A percentile compares a stretch with the other conserved stretches of the same genome.
Evolutionary conservation across 768 basidiomycete species (phyloP).

Genomic region (Kwoniella heveanensis): DNA sequence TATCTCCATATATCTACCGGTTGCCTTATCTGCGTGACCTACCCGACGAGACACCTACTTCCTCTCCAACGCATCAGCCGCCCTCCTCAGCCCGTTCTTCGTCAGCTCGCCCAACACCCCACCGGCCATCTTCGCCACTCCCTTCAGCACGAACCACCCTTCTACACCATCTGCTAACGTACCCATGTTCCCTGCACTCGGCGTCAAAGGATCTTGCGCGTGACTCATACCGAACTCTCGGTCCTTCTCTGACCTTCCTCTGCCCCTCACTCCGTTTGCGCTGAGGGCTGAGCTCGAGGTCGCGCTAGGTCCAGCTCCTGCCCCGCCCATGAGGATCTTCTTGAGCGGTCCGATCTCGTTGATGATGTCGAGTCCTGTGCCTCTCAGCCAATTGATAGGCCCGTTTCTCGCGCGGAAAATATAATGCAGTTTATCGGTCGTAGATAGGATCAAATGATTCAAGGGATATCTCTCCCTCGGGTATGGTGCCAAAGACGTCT

Average conservation of each 20-base stretch:
- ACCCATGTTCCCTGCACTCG: conserved; percentile 36
- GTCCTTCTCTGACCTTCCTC: conserved; percentile 10
- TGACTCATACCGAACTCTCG: conserved; percentile 30
- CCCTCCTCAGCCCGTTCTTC: conserved; percentile 18
- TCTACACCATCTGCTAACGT: conserved; percentile 46
- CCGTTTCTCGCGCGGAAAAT: conserved; percentile 70
- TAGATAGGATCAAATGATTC: conserved; percentile 82
- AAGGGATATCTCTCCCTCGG: conserved; percentile 76
- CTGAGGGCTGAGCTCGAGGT: background rate
- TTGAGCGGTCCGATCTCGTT: conserved; percentile 87
- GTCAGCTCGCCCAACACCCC: conserved; percentile 23
- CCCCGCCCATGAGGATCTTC: conserved; percentile 77
- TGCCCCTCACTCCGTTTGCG: conserved; percentile 1
- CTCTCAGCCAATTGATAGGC: conserved; percentile 81
- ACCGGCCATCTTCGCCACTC: conserved; percentile 33
- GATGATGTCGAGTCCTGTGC: conserved; percentile 82
- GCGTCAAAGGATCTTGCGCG: conserved; percentile 13
- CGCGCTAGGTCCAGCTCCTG: conserved; percentile 60
- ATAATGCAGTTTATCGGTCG: conserved; percentile 86
- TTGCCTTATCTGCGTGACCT: too few species aligned
- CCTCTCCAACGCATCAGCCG: conserved; percentile 19
- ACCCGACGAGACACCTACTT: too few species aligned
- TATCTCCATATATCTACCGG: too few species aligned
- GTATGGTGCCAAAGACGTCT: conserved; percentile 74
- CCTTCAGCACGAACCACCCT: conserved; percentile 47